Percentiles rank a stretch among this genome's conserved stretches.
These are phyloP conservation scores for Talaromyces sp. DNA, from an alignment of 2,329 filamentous ascomycete genomes.

Conservation along the genomic window DNA sequence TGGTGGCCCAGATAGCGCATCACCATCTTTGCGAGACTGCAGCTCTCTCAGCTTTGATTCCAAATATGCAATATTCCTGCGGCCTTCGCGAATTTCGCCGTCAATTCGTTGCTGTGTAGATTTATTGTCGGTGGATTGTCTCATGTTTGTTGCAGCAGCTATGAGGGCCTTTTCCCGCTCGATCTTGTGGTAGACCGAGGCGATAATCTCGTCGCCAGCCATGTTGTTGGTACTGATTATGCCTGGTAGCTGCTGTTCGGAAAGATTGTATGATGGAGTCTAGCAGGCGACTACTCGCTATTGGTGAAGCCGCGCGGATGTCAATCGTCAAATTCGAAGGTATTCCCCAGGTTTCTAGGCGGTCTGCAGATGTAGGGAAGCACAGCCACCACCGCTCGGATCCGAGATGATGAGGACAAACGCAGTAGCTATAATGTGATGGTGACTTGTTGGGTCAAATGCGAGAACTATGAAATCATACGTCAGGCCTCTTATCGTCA, in stretches of 20 bases:
- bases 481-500: conserved; percentile 3
- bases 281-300: not conserved
- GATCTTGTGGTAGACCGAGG: conserved; percentile 92
- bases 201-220: conserved; percentile 59
- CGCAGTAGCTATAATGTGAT: conserved; percentile 7
- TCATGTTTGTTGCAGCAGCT: conserved; percentile 89
- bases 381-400: conserved; percentile 17
- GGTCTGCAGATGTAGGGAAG: not conserved
- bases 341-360: not conserved
- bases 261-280: not conserved
- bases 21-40: conserved; percentile 63
- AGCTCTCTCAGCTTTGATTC: conserved; percentile 87
- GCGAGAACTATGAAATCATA: conserved; percentile 15
- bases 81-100: conserved; percentile 87
- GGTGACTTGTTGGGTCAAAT: conserved; percentile 16
- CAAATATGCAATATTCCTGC: conserved; percentile 90
- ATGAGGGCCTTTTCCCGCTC: conserved; percentile 94
- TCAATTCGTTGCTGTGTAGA: conserved; percentile 85
- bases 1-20: conserved; percentile 40
- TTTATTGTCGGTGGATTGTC: conserved; percentile 91
- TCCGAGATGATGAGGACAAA: not conserved
- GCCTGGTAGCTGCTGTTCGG: not conserved
- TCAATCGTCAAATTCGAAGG: not conserved
- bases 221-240: conserved; percentile 39
- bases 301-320: not conserved